Evolutionary conservation across 345 rosid species (phyloP), one percentile per base, ranked within the genome.

Genomic region (Ricinus communis): DNA sequence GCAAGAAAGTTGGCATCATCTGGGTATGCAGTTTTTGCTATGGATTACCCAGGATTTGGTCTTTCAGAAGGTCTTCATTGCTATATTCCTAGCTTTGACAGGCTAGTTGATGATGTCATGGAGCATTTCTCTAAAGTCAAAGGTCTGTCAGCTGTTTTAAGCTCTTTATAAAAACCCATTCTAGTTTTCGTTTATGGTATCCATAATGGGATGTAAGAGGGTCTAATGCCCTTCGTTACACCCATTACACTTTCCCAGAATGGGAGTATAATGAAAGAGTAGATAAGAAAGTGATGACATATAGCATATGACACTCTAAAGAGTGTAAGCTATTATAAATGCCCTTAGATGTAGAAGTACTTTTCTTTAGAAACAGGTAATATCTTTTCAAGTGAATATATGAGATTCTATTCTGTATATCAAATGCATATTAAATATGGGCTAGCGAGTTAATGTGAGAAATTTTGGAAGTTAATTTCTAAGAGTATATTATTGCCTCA

Each of bases 41-140:
- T 96, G 96, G 99, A 96, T 79, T 93, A 92, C 73, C 99, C 98
- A 0, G 99, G 98, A 68, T 89, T 88, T 73, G 99, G 98, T 51
- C 88, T 96, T 50, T 96, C 98, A 0, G 98, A 88, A 75, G 99
- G 99, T 67, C 88, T 96, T 71, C 98, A 96, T 65, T 76, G 95
- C 77, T 93, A 78, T 73, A 88, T 93, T 70, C 87, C 89, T 24
- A 93, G 87, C 79, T 91, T 96, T 76, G 94, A 91, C 70, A 19
- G 62, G 62, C 85, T 96, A 30, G 97, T 93, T 62, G 85, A 88
- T 74, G 94, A 91, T 84, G 99, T 88, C 28, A 82, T 89, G 22
- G 97, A 91, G 85, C 87, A 88, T 73, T 93, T 77, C 82, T 84
- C 97, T 50, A 87, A 82, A 76, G 78, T 89, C 47, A 96, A 87